A percentile compares a stretch with the other conserved stretches of the same genome.
Evolutionary conservation across 116 monocot species (phyloP).

Genomic region (Dioscorea cayenensis): DNA sequence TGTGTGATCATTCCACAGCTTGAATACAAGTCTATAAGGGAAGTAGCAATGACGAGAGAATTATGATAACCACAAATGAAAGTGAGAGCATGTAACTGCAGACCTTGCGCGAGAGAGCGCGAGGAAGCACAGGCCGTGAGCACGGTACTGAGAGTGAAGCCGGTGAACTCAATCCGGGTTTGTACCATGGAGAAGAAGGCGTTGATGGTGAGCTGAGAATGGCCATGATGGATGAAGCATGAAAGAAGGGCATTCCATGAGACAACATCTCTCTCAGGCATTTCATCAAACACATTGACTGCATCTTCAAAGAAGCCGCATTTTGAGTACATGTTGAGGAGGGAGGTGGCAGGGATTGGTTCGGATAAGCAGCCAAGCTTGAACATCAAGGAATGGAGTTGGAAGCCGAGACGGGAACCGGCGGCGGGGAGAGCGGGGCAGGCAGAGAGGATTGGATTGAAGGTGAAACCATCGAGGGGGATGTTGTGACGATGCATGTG

Average conservation of each 20-base stretch:
- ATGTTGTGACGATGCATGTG: conserved; percentile 4
- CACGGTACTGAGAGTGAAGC: conserved; percentile 20
- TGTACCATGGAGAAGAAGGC: conserved; percentile 23
- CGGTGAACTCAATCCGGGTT: conserved; percentile 9
- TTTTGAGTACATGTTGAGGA: conserved; percentile 21
- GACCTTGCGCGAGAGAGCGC: conserved; percentile 3
- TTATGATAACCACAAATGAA: conserved; percentile 2
- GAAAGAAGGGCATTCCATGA: conserved; percentile 34
- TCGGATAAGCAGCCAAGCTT: conserved; percentile 9
- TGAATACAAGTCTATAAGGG: conserved; percentile 35
- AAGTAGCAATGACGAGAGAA: conserved; percentile 27
- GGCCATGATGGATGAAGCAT: conserved; percentile 9
- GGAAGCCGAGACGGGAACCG: conserved; percentile 2
- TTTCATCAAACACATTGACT: conserved; percentile 28
- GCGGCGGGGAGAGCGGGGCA: conserved; percentile 3
- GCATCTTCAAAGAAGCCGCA: conserved; percentile 8
- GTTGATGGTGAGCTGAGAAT: not conserved
- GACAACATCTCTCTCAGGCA: conserved; percentile 20
- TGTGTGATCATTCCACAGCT: conserved; percentile 21
- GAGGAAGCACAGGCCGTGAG: conserved; percentile 16
- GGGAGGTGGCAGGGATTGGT: conserved; percentile 24
- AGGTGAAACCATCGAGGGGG: conserved; percentile 14
- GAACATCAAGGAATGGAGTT: conserved; percentile 20
- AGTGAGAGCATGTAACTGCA: conserved; percentile 27
- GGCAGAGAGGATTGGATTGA: conserved; percentile 23